These are phyloP conservation scores for Tritrichomonas foetus DNA, from an alignment of 208 protist species.

Conservation along the genomic window DNA sequence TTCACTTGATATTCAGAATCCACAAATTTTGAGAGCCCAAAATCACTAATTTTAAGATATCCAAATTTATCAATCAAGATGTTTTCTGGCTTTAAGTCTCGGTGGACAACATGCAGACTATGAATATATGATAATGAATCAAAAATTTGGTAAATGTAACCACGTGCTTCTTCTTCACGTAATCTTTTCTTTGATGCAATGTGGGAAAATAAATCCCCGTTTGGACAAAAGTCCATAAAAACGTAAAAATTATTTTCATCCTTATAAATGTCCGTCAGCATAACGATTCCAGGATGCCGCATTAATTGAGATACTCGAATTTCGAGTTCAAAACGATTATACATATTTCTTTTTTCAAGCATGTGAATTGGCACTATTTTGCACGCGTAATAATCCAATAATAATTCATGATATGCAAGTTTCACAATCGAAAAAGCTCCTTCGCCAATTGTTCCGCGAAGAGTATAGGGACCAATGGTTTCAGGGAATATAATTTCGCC, in stretches of 20 bases:
- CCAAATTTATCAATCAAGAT: not conserved
- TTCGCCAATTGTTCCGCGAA: too few species aligned
- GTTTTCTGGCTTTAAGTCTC: constrained; percentile 58
- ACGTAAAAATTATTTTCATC: not conserved
- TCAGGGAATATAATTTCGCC: too few species aligned
- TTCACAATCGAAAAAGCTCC: too few species aligned
- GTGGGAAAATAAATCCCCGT: not conserved
- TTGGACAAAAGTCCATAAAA: not conserved
- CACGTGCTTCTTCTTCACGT: not conserved
- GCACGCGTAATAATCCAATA: too few species aligned
- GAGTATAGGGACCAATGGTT: too few species aligned
- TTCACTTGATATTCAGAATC: too few species aligned
- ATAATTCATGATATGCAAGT: too few species aligned
- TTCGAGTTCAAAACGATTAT: not conserved
- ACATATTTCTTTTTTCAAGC: too few species aligned
- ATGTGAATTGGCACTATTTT: too few species aligned
- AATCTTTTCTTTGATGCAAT: not conserved
- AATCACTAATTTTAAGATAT: not conserved
- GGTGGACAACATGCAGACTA: not conserved
- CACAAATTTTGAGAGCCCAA: not conserved
- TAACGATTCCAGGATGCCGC: not conserved
- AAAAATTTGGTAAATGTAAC: not conserved
- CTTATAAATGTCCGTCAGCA: not conserved
- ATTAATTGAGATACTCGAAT: not conserved
- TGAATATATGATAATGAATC: not conserved